phyloP scores from a whole-genome alignment of 371 early-diverging fungal genomes.

The Haplosporangium sp. region DNA sequence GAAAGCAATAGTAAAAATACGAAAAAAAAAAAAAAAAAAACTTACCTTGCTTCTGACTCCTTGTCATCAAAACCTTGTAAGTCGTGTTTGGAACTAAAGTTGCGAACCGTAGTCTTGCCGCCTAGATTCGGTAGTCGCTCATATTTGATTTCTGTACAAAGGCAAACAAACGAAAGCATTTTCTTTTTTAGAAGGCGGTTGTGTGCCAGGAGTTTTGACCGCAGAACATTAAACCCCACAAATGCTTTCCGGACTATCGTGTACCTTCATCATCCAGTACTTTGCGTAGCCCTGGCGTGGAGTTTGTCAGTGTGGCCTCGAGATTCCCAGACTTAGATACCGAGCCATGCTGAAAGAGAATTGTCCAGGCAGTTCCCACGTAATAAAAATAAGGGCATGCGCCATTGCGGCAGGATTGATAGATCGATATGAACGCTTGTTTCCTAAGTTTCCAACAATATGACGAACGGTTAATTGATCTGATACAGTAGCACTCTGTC shows the following conservation, averaged over 20 bases:
- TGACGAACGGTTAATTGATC: neutral
- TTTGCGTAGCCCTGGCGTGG: constrained; percentile 40
- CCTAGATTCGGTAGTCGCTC: constrained; percentile 17
- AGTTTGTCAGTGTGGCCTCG: constrained; percentile 46
- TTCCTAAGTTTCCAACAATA: constrained; percentile 19
- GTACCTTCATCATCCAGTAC: constrained; percentile 39
- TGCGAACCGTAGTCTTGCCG: constrained; percentile 22
- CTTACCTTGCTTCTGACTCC: constrained; percentile 17
- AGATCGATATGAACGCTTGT: constrained; percentile 39
- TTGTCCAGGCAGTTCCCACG: constrained; percentile 34
- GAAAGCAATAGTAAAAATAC: no score
- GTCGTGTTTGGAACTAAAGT: constrained; percentile 46
- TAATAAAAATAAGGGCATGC: constrained; percentile 50
- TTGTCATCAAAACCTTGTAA: constrained; percentile 27
- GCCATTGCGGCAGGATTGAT: constrained; percentile 38
- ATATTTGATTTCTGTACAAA: constrained; percentile 28
- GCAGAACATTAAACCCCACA: constrained; percentile 9
- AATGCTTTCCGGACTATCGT: neutral
- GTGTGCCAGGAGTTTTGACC: neutral
- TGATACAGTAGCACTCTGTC: neutral
- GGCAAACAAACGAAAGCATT: neutral
- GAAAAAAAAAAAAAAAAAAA: neutral
- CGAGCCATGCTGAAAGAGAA: constrained; percentile 39
- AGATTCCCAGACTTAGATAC: constrained; percentile 30
- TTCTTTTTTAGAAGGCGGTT: neutral